A percentile compares a stretch with the other conserved stretches of the same genome.
Conservation (phyloP, 192 early-diverging fungal genomes). For the Coemansia guatemalensis region DNA sequence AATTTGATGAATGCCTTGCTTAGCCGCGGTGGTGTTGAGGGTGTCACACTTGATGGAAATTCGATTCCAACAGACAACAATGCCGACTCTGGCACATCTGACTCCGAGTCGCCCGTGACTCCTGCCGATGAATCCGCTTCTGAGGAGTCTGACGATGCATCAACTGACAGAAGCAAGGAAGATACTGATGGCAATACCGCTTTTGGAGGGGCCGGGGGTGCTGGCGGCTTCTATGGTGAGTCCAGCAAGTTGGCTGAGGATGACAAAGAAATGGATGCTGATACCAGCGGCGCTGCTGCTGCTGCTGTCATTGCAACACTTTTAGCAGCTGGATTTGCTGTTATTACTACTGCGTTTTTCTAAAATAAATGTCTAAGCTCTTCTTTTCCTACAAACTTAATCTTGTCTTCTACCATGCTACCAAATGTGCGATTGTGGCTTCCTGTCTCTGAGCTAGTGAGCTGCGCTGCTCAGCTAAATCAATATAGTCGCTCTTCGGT, state of each 20-base stretch:
- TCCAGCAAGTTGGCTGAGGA: conserved; percentile 6
- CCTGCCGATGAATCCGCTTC: not conserved
- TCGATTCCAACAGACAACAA: conserved; percentile 5
- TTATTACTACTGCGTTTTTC: conserved; percentile 32
- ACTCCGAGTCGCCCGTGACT: not conserved
- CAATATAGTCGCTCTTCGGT: no score
- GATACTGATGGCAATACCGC: no score
- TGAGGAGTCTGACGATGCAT: conserved; percentile 7
- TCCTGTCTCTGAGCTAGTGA: no score
- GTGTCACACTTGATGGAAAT: no score
- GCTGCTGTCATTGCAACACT: conserved; percentile 25
- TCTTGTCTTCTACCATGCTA: no score
- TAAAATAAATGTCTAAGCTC: conserved; percentile 5
- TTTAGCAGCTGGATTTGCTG: conserved; percentile 27
- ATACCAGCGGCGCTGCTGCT: conserved; percentile 27
- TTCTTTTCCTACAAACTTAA: not conserved
- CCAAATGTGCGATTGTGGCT: no score
- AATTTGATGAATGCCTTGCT: no score
- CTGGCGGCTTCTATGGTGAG: no score
- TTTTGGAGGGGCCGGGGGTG: no score
- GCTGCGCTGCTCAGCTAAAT: no score
- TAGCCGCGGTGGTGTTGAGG: no score
- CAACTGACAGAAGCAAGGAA: no score
- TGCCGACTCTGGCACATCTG: not conserved
- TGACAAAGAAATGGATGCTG: conserved; percentile 2